These are phyloP conservation scores for Fusarium avenaceum DNA, from an alignment of 2,329 filamentous ascomycete species.

Conservation along the genomic window DNA sequence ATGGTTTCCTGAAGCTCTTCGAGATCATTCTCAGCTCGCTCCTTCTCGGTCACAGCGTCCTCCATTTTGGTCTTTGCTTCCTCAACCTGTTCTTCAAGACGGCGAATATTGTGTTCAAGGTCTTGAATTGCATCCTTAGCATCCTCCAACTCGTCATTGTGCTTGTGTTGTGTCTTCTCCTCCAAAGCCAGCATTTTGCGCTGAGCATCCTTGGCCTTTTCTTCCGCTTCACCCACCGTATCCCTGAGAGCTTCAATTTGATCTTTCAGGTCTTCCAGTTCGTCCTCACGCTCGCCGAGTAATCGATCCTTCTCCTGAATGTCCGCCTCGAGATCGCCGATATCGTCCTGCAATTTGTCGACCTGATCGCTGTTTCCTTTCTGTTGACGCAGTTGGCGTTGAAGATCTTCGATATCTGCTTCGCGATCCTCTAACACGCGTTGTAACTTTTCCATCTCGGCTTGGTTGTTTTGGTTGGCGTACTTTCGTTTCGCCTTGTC, in stretches of 20 bases:
- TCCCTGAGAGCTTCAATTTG: constrained; percentile 71
- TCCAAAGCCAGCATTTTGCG: constrained; percentile 68
- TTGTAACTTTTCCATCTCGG: constrained; percentile 70
- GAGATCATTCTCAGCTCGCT: constrained; percentile 70
- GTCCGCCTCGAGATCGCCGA: constrained; percentile 81
- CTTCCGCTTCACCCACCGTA: constrained; percentile 66
- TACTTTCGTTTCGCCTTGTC: constrained; percentile 84
- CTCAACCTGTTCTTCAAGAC: constrained; percentile 67
- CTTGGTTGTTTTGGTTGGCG: constrained; percentile 76
- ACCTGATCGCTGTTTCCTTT: constrained; percentile 70
- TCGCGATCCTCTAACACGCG: constrained; percentile 70
- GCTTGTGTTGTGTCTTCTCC: constrained; percentile 64
- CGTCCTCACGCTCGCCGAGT: constrained; percentile 81
- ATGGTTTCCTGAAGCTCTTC: constrained; percentile 81
- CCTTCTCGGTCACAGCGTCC: constrained; percentile 66
- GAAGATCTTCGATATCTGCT: constrained; percentile 71
- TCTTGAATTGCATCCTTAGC: constrained; percentile 71
- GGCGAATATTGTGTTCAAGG: constrained; percentile 67
- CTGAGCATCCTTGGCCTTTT: constrained; percentile 69
- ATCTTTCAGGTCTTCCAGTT: constrained; percentile 75
- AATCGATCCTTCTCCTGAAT: constrained; percentile 80
- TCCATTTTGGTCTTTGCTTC: constrained; percentile 68
- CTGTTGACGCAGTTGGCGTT: constrained; percentile 69
- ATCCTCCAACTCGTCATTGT: constrained; percentile 66
- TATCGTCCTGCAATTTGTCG: constrained; percentile 77